These are phyloP conservation scores for Hericium coralloides DNA, from an alignment of 768 basidiomycete species.

Conservation along the genomic window DNA sequence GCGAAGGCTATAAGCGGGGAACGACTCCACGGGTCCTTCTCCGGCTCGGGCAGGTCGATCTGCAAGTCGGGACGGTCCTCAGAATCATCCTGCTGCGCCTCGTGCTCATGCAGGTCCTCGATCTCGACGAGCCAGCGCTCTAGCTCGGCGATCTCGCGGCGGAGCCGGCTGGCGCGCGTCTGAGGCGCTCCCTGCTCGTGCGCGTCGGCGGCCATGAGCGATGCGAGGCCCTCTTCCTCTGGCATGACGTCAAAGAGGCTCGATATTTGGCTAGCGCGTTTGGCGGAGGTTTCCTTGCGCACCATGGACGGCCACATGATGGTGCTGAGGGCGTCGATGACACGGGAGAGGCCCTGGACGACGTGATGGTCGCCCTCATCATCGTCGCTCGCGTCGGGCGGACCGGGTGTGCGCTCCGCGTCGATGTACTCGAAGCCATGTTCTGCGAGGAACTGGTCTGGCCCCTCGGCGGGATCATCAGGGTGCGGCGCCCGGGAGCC, in stretches of 20 bases:
- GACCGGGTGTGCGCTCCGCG: conserved; percentile 22
- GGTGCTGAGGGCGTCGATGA: conserved; percentile 73
- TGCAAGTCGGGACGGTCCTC: conserved; percentile 9
- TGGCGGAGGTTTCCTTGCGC: conserved; percentile 23
- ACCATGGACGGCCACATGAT: conserved; percentile 86
- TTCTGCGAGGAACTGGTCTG: conserved; percentile 58
- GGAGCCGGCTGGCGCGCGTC: conserved; percentile 22
- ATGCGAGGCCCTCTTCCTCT: conserved; percentile 28
- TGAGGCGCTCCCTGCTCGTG: conserved; percentile 10
- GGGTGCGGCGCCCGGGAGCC: conserved; percentile 18
- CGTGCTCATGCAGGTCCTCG: conserved; percentile 21
- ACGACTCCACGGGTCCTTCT: conserved; percentile 12
- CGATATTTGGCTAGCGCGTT: conserved; percentile 19
- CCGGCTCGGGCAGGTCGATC: neutral
- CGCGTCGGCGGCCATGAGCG: conserved; percentile 21
- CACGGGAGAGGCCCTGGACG: conserved; percentile 46
- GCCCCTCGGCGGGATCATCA: conserved; percentile 28
- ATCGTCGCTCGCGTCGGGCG: neutral
- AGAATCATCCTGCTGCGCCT: conserved; percentile 5
- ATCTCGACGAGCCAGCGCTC: conserved; percentile 55
- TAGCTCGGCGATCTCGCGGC: conserved; percentile 48
- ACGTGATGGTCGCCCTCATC: conserved; percentile 2
- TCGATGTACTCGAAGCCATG: conserved; percentile 77
- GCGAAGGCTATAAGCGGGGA: neutral
- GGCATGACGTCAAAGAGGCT: conserved; percentile 21